A percentile compares a stretch with the other conserved stretches of the same genome.
phyloP scores from a whole-genome alignment of 208 protist genomes.

The Acanthamoeba lugdunensis region DNA sequence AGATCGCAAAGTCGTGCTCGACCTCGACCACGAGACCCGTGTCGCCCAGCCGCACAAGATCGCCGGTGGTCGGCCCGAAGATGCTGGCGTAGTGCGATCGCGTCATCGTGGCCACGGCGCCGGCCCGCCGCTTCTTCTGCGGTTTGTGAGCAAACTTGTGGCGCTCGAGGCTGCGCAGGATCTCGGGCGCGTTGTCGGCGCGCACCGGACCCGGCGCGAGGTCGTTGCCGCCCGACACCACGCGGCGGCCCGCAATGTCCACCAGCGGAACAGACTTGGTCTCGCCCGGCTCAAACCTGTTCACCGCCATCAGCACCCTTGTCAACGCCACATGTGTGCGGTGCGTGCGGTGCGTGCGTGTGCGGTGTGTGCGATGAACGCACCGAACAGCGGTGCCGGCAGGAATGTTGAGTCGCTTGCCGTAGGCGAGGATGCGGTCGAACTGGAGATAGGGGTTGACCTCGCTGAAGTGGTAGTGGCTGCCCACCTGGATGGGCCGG shows the following conservation, averaged over 20 bases:
- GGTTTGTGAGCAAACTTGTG: slow-evolving; percentile 71
- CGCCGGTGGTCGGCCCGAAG: slow-evolving; percentile 81
- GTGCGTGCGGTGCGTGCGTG: neutral
- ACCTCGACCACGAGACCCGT: slow-evolving; percentile 77
- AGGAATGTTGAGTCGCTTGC: slow-evolving; percentile 79
- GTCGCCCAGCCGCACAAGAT: slow-evolving; percentile 80
- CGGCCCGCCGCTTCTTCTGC: slow-evolving; percentile 22
- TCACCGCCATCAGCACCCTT: neutral
- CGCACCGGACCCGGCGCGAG: slow-evolving; percentile 65
- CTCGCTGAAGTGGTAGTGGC: slow-evolving; percentile 84
- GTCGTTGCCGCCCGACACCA: slow-evolving; percentile 79
- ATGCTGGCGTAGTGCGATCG: slow-evolving; percentile 78
- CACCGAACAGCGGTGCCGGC: slow-evolving; percentile 78
- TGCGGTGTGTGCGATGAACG: neutral
- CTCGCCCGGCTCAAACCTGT: slow-evolving; percentile 83
- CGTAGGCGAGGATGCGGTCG: slow-evolving; percentile 64
- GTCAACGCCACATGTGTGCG: neutral
- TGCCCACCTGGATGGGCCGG: slow-evolving; percentile 82
- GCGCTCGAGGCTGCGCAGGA: slow-evolving; percentile 60
- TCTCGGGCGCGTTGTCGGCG: slow-evolving; percentile 45
- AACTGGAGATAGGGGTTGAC: slow-evolving; percentile 74
- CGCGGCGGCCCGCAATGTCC: slow-evolving; percentile 74
- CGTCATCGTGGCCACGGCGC: slow-evolving; percentile 5
- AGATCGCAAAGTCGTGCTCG: slow-evolving; percentile 81
- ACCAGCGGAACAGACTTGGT: slow-evolving; percentile 79